Base-by-base conservation (phyloP, 306 rosid species). In the Benincasa hispida region DNA sequence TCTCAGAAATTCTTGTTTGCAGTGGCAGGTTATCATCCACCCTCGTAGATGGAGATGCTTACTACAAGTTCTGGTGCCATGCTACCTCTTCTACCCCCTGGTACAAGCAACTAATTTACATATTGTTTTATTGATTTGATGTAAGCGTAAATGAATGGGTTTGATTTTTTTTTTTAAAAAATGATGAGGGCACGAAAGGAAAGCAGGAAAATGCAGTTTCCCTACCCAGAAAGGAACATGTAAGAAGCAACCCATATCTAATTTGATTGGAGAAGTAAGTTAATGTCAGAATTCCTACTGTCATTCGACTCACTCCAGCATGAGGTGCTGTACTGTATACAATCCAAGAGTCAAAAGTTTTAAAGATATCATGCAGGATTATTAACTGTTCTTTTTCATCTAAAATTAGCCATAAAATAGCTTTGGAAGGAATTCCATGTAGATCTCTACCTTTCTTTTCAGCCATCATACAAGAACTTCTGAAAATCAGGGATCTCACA, bases 51-150 rank as follows among this genome's bases (percentile, higher is more conserved):
- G 88, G 59, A 42, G 77, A 77, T 65, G 19, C 30, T 82, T 30
- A 78, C 85, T 75, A 82, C 80, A n/a, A 87, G 65, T 75, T 54
- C 81, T 54, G 81, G 83, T 78, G 80, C 79, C 25, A 68, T 59
- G 30, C 56, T 78, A 25, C 77, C 86, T 57, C 83, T 72, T 74
- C 67, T 81, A 35, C 82, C 87, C 60, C 78, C 88, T 79, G 96
- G 96, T 90, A 81, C 72, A 37, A 35, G 21, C 19, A 39, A 75
- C 54, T 81, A 67, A 10, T 24, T 66, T 69, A 17, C 27, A 4
- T 24, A 27, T 14, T 0, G 2, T 1, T 47, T 30, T 27, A 19
- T 9, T 80, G 35, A 42, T 22, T 65, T 42, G 18, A 68, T 57
- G 77, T 61, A 21, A 22, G 72, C 21, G 24, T 13, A 39, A n/a